Percentiles rank a stretch among this genome's conserved stretches.
Conservation (phyloP, 1,284 basidiomycete species). For the Pisolithus thermaeus region DNA sequence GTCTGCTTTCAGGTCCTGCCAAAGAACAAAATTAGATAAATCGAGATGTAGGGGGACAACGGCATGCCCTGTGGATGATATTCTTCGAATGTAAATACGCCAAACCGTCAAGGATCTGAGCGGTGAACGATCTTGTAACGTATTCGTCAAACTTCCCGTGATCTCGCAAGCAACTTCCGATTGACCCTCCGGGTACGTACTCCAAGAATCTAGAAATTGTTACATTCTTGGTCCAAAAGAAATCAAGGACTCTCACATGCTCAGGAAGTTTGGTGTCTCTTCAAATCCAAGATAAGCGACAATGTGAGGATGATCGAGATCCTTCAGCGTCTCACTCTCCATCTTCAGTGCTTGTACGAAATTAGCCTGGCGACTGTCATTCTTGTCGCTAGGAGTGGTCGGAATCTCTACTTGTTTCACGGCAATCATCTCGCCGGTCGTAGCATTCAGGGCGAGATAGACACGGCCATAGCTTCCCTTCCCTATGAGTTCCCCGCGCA, state of each 20-base stretch:
- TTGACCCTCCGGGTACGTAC: conserved; percentile 96
- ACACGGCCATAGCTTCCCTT: conserved; percentile 96
- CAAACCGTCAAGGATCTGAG: conserved; percentile 88
- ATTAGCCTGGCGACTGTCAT: conserved; percentile 78
- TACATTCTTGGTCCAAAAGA: conserved; percentile 2
- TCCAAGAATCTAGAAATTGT: conserved; percentile 76
- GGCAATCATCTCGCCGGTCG: conserved; percentile 98
- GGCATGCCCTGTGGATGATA: conserved; percentile 83
- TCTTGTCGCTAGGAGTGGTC: conserved; percentile 83
- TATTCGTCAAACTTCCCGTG: conserved; percentile 92
- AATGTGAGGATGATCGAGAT: conserved; percentile 95
- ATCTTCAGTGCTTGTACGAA: conserved; percentile 90
- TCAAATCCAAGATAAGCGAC: conserved; percentile 99
- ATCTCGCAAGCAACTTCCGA: conserved; percentile 88
- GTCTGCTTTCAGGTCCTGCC: conserved; percentile 92
- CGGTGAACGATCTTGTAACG: conserved; percentile 89
- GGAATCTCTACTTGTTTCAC: conserved; percentile 99
- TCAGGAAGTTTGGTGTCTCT: conserved; percentile 83
- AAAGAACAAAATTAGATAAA: neutral
- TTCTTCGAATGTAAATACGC: conserved; percentile 90
- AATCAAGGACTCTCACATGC: conserved; percentile 64
- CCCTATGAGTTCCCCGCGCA: conserved; percentile 95
- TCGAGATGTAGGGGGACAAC: conserved; percentile 3
- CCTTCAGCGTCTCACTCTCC: conserved; percentile 94
- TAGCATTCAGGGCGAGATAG: conserved; percentile 95